phyloP scores from a whole-genome alignment of 768 basidiomycete species.

The Macrocybe gigantea region DNA sequence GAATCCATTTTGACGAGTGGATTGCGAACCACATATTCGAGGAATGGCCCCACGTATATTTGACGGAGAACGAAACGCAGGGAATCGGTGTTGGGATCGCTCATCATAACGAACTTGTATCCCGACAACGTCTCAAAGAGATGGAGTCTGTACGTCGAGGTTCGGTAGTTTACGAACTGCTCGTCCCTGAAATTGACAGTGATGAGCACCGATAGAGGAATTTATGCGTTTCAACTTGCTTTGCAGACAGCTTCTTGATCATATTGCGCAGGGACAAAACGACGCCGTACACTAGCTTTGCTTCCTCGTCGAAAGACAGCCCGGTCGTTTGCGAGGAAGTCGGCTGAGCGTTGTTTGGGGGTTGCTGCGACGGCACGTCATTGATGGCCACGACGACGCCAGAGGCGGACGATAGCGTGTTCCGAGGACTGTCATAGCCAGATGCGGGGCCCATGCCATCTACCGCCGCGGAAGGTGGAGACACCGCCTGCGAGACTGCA shows the following conservation, averaged over 20 bases:
- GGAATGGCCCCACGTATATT: slow-evolving; percentile 89
- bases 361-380: slow-evolving; percentile 29
- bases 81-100: slow-evolving; percentile 80
- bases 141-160: slow-evolving; percentile 90
- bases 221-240: slow-evolving; percentile 36
- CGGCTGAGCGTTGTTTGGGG: slow-evolving; percentile 28
- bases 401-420: slow-evolving; percentile 57
- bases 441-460: slow-evolving; percentile 27
- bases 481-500: slow-evolving; percentile 72
- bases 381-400: slow-evolving; percentile 65
- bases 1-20: slow-evolving; percentile 85
- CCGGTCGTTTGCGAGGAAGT: slow-evolving; percentile 38
- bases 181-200: slow-evolving; percentile 59
- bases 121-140: slow-evolving; percentile 87
- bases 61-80: slow-evolving; percentile 79
- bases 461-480: slow-evolving; percentile 23
- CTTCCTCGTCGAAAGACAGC: slow-evolving; percentile 94
- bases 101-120: slow-evolving; percentile 94
- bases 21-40: slow-evolving; percentile 92
- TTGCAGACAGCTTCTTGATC: slow-evolving; percentile 88
- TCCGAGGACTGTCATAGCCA: slow-evolving; percentile 50
- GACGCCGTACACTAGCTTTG: slow-evolving; percentile 95
- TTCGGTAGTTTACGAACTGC: slow-evolving; percentile 84
- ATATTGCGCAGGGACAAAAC: slow-evolving; percentile 88
- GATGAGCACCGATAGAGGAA: neutral